Evolutionary conservation across 371 early-diverging fungal genomes (phyloP).

Genomic region (Mucor mucedo): DNA sequence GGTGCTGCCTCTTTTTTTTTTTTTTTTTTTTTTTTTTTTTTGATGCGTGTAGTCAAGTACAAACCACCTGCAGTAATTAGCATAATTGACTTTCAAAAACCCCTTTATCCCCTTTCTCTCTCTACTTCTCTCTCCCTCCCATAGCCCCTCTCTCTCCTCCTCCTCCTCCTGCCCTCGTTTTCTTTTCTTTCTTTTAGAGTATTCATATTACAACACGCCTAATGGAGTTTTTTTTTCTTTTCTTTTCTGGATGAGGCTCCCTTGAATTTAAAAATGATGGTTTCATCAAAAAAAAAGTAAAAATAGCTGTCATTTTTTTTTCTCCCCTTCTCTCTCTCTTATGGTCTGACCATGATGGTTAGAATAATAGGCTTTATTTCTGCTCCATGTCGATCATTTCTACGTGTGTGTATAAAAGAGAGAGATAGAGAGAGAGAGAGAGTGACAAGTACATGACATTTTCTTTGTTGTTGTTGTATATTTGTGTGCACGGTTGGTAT

Average conservation of each 20-base stretch:
- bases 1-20: too few relatives aligned
- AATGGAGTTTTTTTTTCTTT: not conserved
- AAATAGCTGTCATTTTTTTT: not conserved
- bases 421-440: not conserved
- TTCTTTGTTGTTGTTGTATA: not conserved
- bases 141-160: not conserved
- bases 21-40: too few relatives aligned
- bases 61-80: conserved; percentile 22
- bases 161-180: too few relatives aligned
- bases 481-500: conserved; percentile 1
- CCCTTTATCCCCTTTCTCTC: not conserved
- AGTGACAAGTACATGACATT: not conserved
- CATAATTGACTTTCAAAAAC: conserved; percentile 14
- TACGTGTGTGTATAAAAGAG: too few relatives aligned
- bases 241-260: not conserved
- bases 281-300: not conserved
- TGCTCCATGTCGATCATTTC: not conserved
- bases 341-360: too few relatives aligned
- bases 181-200: not conserved
- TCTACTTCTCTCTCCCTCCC: not conserved
- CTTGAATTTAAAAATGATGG: too few relatives aligned
- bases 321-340: not conserved
- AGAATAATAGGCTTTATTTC: too few relatives aligned
- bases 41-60: not conserved
- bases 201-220: too few relatives aligned